Evolutionary conservation across 768 basidiomycete species (phyloP), one percentile per base, ranked within the genome.

Genomic region (Russula abietina): DNA sequence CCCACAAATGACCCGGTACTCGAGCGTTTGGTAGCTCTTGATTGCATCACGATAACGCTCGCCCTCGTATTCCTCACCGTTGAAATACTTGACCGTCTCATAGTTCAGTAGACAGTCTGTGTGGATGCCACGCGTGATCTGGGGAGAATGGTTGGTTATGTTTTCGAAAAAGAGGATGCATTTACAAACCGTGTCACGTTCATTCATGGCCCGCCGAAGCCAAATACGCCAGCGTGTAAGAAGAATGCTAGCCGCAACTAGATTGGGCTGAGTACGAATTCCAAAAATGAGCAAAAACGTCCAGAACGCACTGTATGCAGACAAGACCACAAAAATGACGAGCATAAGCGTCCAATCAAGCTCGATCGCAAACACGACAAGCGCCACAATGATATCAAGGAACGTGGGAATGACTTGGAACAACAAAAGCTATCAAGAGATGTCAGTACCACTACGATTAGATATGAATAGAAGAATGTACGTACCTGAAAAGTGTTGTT

Each of bases 1-100:
- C 86, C 59, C 70, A 89, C 89, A 74, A 59, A 88, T 85, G 59
- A 92, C 90, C 70, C 79, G 83, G 71, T 83, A 86, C 69, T 93
- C 90, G 52, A 88, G 73, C 10, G 73, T 73, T 68, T 95, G 93
- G 68, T 92, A 93, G 57, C 86, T 79, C 17, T 78, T 72, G 64
- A 95, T 80, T 3, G 92, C 89, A 16, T 86, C 80, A 12, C 76
- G 72, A 69, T 92, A 93, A 33, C 93, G 80, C 48, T 79, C 78
- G 19, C 80, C 81, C 70, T 95, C 93, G 68, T 92, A 84, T 26
- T 82, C 79, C 73, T 96, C 93, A 17, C 91, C 88, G n/a, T 84
- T 85, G 71, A 93, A 94, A 71, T 91, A 91, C 73, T 91, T 94
- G 68, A 93, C 87, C 5, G 91, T 92, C 72, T 89, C 88, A 64